phyloP scores from a whole-genome alignment of 2,329 filamentous ascomycete species.

The Hortaea sp. region DNA sequence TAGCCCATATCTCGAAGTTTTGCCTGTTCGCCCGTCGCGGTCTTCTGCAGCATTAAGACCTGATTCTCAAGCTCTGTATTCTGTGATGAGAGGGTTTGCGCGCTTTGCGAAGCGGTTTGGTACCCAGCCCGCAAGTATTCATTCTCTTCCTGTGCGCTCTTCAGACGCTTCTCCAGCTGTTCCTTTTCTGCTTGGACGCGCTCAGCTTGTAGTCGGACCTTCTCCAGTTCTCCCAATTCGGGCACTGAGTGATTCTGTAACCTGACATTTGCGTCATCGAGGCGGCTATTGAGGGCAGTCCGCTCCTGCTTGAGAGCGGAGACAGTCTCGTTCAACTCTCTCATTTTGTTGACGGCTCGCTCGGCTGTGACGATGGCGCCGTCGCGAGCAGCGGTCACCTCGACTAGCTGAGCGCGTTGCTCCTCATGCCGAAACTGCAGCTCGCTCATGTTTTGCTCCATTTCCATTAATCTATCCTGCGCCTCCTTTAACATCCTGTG shows the following conservation, averaged over 20 bases:
- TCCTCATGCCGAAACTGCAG: slow-evolving; percentile 26
- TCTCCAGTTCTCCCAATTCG: slow-evolving; percentile 24
- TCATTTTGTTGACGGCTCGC: slow-evolving; percentile 14
- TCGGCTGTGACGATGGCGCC: slow-evolving; percentile 14
- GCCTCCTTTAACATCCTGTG: slow-evolving; percentile 12
- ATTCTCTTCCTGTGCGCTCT: slow-evolving; percentile 35
- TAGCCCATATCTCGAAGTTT: slow-evolving; percentile 16
- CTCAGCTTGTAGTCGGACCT: slow-evolving; percentile 12
- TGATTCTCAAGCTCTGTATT: slow-evolving; percentile 37
- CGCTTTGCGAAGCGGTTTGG: slow-evolving; percentile 45
- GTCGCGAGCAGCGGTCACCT: slow-evolving; percentile 17
- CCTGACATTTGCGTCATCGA: slow-evolving; percentile 18
- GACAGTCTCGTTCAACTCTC: slow-evolving; percentile 9
- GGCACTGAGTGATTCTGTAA: slow-evolving; percentile 21
- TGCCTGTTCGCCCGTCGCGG: slow-evolving; percentile 19
- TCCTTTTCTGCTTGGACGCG: slow-evolving; percentile 11
- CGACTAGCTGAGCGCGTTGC: slow-evolving; percentile 18
- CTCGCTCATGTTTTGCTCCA: slow-evolving; percentile 19
- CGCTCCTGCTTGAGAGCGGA: slow-evolving; percentile 17
- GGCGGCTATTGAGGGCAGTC: slow-evolving; percentile 17
- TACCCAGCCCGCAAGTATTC: slow-evolving; percentile 51
- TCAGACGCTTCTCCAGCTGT: slow-evolving; percentile 21
- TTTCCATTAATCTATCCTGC: slow-evolving; percentile 18
- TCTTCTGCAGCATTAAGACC: slow-evolving; percentile 14
- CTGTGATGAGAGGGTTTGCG: slow-evolving; percentile 36